Percentiles rank a stretch among this genome's conserved stretches.
Evolutionary conservation across 805 yeast species (phyloP).

Genomic region (Schwanniomyces vanrijiae): DNA sequence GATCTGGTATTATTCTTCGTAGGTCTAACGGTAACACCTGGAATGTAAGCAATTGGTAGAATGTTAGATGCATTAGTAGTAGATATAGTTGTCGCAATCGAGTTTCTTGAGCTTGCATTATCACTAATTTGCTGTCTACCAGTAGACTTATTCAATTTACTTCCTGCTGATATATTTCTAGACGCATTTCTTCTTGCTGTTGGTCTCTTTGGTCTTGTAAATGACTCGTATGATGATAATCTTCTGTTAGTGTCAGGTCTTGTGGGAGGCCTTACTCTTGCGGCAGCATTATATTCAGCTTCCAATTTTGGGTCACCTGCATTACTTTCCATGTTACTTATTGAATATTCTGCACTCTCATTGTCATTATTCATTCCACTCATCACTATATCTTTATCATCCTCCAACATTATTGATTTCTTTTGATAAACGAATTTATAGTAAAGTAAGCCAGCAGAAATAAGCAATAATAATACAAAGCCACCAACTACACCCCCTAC

Average conservation of each 20-base stretch:
- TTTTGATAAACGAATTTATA: slow-evolving; percentile 32
- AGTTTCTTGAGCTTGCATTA: slow-evolving; percentile 22
- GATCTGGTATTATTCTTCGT: slow-evolving; percentile 44
- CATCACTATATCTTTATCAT: slow-evolving; percentile 18
- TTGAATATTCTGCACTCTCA: slow-evolving; percentile 11
- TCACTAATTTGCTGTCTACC: slow-evolving; percentile 16
- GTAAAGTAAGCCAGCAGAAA: slow-evolving; percentile 23
- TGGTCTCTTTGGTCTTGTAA: slow-evolving; percentile 39
- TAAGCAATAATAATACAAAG: slow-evolving; percentile 22
- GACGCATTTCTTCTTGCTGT: slow-evolving; percentile 9
- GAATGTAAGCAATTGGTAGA: slow-evolving; percentile 89
- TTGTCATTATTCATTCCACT: slow-evolving; percentile 15
- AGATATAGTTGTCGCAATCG: slow-evolving; percentile 60
- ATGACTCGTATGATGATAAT: slow-evolving; percentile 42
- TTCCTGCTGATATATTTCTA: neutral
- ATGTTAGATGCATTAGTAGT: slow-evolving; percentile 83
- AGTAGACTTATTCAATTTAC: slow-evolving; percentile 3
- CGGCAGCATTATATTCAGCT: neutral
- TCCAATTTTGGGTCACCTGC: slow-evolving; percentile 9
- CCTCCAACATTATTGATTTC: slow-evolving; percentile 25
- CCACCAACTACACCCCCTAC: slow-evolving; percentile 47
- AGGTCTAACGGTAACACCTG: slow-evolving; percentile 79
- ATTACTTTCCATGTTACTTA: slow-evolving; percentile 16
- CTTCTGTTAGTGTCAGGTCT: slow-evolving; percentile 18
- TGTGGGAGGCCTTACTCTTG: slow-evolving; percentile 2